Base-by-base conservation (phyloP, 192 early-diverging fungal genomes). In the Martensiomyces pterosporus region DNA sequence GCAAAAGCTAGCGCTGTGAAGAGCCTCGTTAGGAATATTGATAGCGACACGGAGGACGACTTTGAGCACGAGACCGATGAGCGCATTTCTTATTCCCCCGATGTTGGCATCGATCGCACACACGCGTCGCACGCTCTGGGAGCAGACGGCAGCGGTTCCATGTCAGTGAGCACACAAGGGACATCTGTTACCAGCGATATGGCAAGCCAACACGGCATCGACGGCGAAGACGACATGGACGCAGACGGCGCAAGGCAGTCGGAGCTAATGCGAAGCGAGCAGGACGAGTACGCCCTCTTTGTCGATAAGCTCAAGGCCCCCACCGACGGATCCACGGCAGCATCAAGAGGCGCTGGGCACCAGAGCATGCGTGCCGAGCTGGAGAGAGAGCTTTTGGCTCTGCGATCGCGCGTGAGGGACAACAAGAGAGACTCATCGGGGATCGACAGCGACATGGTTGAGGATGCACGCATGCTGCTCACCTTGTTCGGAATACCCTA, bases 401-500 rank as follows among this genome's bases (percentile, higher is more conserved):
- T 67, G 59, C 45, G 64, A 4, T 15, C 55, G 42, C 63, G 56
- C 7, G 49, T 75, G 45, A 58, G 55, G 12, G 43, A 62, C 32
- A 63, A 32, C 36, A 29, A 43, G 42, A 65, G 73, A 0, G 58
- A 65, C 22, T 65, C 73, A 10, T 58, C 65, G 2, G 60, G 54
- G 3, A 14, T 74, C 14, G 59, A 61, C 24, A 23, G 43, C 7
- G 71, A 67, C 35, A 79, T 79, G 71, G 60, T 72, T 0, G 60
- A 67, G 15, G 77, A 79, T 40, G 57, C 77, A 2, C 67, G 92
- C 57, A 77, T 85, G 53, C 64, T 99, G 15, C 71, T 97, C 22
- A 66, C 75, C 42, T 63, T 98, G 9, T 99, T 97, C 85, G 97
- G 97, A 2, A 73, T 97, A 22, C 97, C 97, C 9, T 99, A 85